Evolutionary conservation across 1,284 basidiomycete species (phyloP), one percentile per base, ranked within the genome.

Genomic region (Tausonia pullulans): DNA sequence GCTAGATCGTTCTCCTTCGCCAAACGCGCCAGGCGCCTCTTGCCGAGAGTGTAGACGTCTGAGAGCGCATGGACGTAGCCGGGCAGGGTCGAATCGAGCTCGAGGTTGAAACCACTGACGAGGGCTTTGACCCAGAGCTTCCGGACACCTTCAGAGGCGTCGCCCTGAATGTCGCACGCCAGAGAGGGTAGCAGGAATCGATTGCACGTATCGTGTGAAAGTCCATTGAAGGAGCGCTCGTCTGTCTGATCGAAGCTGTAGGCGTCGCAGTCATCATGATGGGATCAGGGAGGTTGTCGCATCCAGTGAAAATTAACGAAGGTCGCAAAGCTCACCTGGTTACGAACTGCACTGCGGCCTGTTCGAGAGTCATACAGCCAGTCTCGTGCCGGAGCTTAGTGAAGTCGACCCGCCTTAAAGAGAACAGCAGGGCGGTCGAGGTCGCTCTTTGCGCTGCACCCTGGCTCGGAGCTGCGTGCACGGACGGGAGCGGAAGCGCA

Each of bases 61-160:
- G 90, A 80, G 13, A 95, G 77, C 41, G 87, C 85, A 73, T 87
- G 90, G 5, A 91, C 77, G 69, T 85, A 87, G 68, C 86, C 84
- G 3, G 88, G 84, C 61, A 95, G 86, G 41, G 83, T 82, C 0
- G 91, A 87, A 70, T 93, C 89, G 14, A 96, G 79, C 68, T 91
- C 86, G 48, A 95, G 79, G 62, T 90, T 81, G 74, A 95, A 94
- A 41, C 92, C 92, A 68, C 84, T 89, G 66, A 95, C 88, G 58
- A 82, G 82, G 4, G 88, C 88, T 60, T 81, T 79, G 58, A 90
- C 79, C 73, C 81, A 83, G 44, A 90, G 79, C 77, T 4, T 79
- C 79, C 7, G 84, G 81, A 1, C 84, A 83, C 58, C 84, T 78
- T 57, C 87, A 83, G 0, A 87, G 88, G 64, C 82, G 84, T 83